These are phyloP conservation scores for Spatholobus suberectus DNA, from an alignment of 306 rosid species.

Conservation along the genomic window DNA sequence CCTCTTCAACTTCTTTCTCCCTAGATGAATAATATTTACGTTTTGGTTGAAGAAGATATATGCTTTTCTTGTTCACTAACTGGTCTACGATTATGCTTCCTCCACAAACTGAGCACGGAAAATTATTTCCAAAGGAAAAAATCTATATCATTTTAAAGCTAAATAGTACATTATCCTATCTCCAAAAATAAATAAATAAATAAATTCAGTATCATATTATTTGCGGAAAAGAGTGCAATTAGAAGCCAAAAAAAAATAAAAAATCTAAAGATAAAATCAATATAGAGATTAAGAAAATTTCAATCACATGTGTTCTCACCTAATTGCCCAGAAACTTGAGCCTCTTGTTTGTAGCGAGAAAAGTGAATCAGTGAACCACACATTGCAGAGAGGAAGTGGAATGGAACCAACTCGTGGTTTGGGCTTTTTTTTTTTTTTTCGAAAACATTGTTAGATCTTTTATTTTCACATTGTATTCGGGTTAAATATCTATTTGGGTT, in stretches of 20 bases:
- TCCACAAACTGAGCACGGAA: background rate
- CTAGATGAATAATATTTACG: background rate
- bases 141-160: background rate
- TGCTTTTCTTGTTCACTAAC: background rate
- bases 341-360: background rate
- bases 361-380: background rate
- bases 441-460: too few relatives aligned
- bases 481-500: background rate
- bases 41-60: background rate
- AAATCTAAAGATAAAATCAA: background rate
- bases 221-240: background rate
- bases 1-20: background rate
- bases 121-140: background rate
- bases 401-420: background rate
- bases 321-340: slow-evolving; percentile 10
- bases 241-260: background rate
- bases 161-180: background rate
- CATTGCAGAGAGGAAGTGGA: background rate
- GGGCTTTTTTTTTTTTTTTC: background rate
- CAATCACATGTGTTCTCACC: slow-evolving; percentile 16
- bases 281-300: background rate
- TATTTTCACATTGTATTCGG: too few relatives aligned
- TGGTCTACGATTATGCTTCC: background rate
- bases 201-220: background rate
- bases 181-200: background rate